Base-by-base conservation (phyloP, 768 basidiomycete genomes). In the Cyclocybe cylindracea region DNA sequence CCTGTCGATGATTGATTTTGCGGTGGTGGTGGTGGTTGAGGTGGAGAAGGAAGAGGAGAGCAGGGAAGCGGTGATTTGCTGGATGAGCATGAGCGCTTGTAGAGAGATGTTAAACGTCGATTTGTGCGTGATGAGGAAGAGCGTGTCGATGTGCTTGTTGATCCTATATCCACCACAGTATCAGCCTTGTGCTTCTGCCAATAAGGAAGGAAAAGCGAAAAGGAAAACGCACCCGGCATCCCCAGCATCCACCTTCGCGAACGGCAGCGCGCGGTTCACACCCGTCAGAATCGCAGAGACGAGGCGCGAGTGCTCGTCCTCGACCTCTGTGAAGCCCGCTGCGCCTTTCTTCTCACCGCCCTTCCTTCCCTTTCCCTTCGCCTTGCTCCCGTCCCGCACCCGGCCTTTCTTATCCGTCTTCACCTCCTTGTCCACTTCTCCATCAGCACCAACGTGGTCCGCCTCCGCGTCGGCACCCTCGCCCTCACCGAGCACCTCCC, bases 71-170 rank as follows among this genome's bases (percentile, higher is more conserved):
- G 83, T 74, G 36, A 98, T 89, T 59, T 92, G 94, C 63, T 89
- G 89, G 52, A 98, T 89, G 5, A 98, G 79, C 36, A 89, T 80
- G 1, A 98, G 83, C 0, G 95, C 91, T 66, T 96, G 96, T 4
- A 98, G 81, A 8, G 93, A 93, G 62, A 94, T 94, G 67, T 96
- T 97, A 83, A 99, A 99, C 0, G 94, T 97, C 7, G 93, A 94
- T 7, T 83, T 89, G 69, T 98, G 96, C 2, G 94, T 95, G 62
- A 99, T 94, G 40, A 87, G 79, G 79, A 98, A 98, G 16, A 98
- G 84, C 0, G 92, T 94, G 66, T 94, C 89, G 63, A 97, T 89
- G 60, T 98, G 94, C 48, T 85, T 80, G 57, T 84, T 80, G 60
- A 98, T 84, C 24, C 91, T 94, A 59, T 41, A 10, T 4, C 36